Evolutionary conservation across 768 basidiomycete species (phyloP).

Genomic region (Collybia nuda): DNA sequence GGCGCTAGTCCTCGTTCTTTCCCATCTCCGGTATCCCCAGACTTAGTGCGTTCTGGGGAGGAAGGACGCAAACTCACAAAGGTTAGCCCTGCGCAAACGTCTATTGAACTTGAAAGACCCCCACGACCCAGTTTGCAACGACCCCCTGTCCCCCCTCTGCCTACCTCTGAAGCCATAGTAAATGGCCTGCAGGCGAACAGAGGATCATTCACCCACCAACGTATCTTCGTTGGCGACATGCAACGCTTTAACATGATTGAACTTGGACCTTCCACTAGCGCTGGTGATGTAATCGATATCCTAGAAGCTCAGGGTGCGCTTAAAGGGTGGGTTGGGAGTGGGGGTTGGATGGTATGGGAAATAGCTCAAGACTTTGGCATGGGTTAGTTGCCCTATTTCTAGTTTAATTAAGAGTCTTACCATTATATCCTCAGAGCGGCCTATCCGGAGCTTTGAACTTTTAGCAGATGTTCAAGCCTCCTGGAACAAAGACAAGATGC

Average conservation of each 20-base stretch:
- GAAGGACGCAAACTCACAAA: conserved; percentile 15
- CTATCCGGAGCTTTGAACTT: conserved; percentile 85
- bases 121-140: conserved; percentile 21
- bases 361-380: conserved; percentile 89
- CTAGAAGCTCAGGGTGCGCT: conserved; percentile 69
- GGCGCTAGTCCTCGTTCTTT: conserved; percentile 12
- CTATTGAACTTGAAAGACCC: conserved; percentile 21
- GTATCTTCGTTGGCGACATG: conserved; percentile 76
- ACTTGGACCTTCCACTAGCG: conserved; percentile 63
- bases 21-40: conserved; percentile 16
- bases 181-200: conserved; percentile 21
- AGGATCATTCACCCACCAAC: conserved; percentile 51
- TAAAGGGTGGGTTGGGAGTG: conserved; percentile 54
- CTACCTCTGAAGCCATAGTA: conserved; percentile 30
- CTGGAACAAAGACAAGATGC: conserved; percentile 83
- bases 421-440: conserved; percentile 57
- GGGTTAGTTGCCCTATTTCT: conserved; percentile 51
- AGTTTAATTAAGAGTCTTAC: neutral
- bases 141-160: conserved; percentile 38
- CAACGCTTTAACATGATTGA: conserved; percentile 77
- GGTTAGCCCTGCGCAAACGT: conserved; percentile 13
- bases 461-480: conserved; percentile 75
- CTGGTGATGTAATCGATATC: conserved; percentile 68
- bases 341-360: conserved; percentile 89
- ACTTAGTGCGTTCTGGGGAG: conserved; percentile 14